Evolutionary conservation across 108 stramenopile genomes (phyloP).

Genomic region (Discostella pseudostelligera): DNA sequence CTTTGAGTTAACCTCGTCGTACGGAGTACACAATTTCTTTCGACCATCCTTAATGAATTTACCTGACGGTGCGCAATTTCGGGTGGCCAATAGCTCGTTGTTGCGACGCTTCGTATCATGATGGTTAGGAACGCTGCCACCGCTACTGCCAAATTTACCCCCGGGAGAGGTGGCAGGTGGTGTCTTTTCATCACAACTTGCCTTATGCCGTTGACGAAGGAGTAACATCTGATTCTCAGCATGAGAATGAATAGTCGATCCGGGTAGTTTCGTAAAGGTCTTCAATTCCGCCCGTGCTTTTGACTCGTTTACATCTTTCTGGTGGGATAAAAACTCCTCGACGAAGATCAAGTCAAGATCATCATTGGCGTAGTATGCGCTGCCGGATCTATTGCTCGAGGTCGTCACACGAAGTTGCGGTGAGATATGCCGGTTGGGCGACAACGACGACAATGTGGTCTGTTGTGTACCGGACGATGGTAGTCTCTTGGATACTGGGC

Average conservation of each 20-base stretch:
- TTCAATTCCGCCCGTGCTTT: constrained; percentile 25
- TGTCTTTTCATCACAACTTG: too few species aligned
- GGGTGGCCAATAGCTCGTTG: constrained; percentile 15
- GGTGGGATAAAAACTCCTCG: constrained; percentile 21
- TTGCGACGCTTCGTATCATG: constrained; percentile 23
- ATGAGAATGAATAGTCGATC: constrained; percentile 34
- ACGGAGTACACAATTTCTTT: constrained; percentile 25
- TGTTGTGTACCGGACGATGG: background rate
- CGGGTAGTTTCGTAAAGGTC: constrained; percentile 30
- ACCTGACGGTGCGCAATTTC: background rate
- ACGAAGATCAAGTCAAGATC: constrained; percentile 26
- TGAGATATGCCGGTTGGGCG: background rate
- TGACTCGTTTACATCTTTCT: constrained; percentile 24
- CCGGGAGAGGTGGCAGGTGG: background rate
- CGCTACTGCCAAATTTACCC: background rate
- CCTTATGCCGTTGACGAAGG: background rate
- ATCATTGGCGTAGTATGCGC: constrained; percentile 25
- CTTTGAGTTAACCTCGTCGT: constrained; percentile 42
- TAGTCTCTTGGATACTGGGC: background rate
- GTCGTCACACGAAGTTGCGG: background rate
- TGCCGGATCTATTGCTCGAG: background rate
- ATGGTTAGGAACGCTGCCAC: background rate
- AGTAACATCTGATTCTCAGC: constrained; percentile 24
- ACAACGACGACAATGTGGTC: background rate
- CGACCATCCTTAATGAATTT: background rate